phyloP scores from a whole-genome alignment of 106 monocot species.

The Posidonia australis region DNA sequence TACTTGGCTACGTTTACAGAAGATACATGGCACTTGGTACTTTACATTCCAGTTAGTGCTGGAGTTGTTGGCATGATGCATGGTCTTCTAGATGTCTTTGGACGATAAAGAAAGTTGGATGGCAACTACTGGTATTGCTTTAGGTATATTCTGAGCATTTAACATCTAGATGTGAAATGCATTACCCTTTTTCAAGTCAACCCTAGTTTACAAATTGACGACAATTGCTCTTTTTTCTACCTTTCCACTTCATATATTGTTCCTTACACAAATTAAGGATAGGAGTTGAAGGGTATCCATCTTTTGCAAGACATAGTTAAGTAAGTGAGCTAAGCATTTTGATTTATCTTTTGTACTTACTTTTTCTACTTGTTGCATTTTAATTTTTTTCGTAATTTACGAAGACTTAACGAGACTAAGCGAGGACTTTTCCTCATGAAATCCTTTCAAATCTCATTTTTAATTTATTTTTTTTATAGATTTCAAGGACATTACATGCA shows the following conservation, averaged over 20 bases:
- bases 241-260: background rate
- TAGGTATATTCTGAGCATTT: constrained; percentile 34
- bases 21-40: constrained; percentile 96
- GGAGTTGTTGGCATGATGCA: constrained; percentile 99
- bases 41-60: constrained; percentile 87
- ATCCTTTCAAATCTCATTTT: too few species aligned
- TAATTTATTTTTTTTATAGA: too few species aligned
- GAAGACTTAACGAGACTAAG: too few species aligned
- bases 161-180: background rate
- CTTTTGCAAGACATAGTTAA: too few species aligned
- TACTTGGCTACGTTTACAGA: constrained; percentile 94
- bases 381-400: too few species aligned
- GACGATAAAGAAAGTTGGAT: constrained; percentile 79
- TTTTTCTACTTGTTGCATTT: too few species aligned
- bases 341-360: too few species aligned
- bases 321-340: background rate
- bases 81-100: constrained; percentile 91
- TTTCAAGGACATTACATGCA: too few species aligned
- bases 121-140: constrained; percentile 99
- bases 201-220: background rate
- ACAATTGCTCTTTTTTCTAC: background rate
- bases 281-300: too few species aligned
- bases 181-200: background rate
- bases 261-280: too few species aligned
- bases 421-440: too few species aligned